Percentiles rank a stretch among this genome's conserved stretches.
Conservation (phyloP, 2,329 filamentous ascomycete genomes). For the Fusarium luffae region DNA sequence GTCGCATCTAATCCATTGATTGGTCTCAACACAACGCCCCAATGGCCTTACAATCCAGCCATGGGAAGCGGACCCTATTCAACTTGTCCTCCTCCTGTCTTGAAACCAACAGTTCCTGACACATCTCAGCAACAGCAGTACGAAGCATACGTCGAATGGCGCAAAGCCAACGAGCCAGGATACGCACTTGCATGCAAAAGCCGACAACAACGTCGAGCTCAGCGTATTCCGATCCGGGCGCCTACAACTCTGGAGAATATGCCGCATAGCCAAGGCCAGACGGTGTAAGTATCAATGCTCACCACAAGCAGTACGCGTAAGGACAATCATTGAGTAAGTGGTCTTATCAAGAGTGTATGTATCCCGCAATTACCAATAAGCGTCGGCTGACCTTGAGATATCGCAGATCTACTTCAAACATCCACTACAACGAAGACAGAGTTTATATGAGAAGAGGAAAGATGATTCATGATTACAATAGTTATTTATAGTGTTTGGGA, state of each 20-base stretch:
- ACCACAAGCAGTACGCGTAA: no score
- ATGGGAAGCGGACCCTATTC: not conserved
- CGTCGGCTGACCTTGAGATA: not conserved
- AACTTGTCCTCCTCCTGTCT: conserved; percentile 41
- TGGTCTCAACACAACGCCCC: not conserved
- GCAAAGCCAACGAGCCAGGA: conserved; percentile 60
- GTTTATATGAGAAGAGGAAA: not conserved
- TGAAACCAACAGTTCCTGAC: conserved; percentile 57
- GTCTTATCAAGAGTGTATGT: not conserved
- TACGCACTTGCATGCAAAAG: conserved; percentile 60
- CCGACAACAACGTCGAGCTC: conserved; percentile 55
- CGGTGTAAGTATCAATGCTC: not conserved
- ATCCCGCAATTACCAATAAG: not conserved
- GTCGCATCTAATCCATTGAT: not conserved
- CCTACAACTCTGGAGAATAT: not conserved
- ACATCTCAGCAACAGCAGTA: conserved; percentile 58
- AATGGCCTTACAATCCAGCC: conserved; percentile 2
- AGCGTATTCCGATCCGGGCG: conserved; percentile 37
- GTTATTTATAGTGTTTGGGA: not conserved
- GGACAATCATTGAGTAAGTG: not conserved
- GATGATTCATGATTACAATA: not conserved
- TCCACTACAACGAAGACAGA: not conserved
- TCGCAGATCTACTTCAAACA: not conserved
- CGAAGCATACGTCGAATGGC: conserved; percentile 61
- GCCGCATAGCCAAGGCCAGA: not conserved